Conservation (phyloP, 176 grass and related monocot genomes). For the Poa pratensis region DNA sequence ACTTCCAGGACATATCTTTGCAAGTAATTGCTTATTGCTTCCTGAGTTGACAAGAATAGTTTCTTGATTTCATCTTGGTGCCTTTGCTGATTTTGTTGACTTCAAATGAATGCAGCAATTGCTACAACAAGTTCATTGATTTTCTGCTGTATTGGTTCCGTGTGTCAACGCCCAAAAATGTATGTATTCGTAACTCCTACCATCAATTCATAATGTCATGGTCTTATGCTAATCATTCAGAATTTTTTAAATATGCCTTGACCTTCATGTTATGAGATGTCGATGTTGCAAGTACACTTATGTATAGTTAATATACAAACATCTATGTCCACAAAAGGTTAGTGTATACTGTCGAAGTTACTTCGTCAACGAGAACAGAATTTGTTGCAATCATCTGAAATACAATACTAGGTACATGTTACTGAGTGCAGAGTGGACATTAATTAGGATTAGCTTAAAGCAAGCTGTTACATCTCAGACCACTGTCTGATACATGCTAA, state of each 20-base stretch:
- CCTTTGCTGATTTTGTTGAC: slow-evolving; percentile 30
- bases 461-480: not conserved
- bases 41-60: slow-evolving; percentile 13
- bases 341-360: slow-evolving; percentile 16
- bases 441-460: slow-evolving; percentile 11
- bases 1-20: slow-evolving; percentile 73
- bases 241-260: not conserved
- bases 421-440: slow-evolving; percentile 8
- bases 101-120: slow-evolving; percentile 81
- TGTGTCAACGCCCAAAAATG: slow-evolving; percentile 62
- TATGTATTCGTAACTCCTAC: slow-evolving; percentile 47
- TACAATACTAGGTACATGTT: not conserved
- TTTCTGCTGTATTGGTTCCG: slow-evolving; percentile 92
- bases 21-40: slow-evolving; percentile 69
- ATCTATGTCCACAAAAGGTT: slow-evolving; percentile 28
- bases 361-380: slow-evolving; percentile 27
- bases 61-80: slow-evolving; percentile 38
- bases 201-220: slow-evolving; percentile 17
- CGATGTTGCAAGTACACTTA: not conserved
- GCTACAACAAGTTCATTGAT: slow-evolving; percentile 76
- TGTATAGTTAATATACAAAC: not conserved
- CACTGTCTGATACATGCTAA: not conserved
- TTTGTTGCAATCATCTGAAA: slow-evolving; percentile 9
- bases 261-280: not conserved
- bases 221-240: slow-evolving; percentile 10